Conservation (phyloP, 2,329 filamentous ascomycete genomes). For the Cordyceps militaris region DNA sequence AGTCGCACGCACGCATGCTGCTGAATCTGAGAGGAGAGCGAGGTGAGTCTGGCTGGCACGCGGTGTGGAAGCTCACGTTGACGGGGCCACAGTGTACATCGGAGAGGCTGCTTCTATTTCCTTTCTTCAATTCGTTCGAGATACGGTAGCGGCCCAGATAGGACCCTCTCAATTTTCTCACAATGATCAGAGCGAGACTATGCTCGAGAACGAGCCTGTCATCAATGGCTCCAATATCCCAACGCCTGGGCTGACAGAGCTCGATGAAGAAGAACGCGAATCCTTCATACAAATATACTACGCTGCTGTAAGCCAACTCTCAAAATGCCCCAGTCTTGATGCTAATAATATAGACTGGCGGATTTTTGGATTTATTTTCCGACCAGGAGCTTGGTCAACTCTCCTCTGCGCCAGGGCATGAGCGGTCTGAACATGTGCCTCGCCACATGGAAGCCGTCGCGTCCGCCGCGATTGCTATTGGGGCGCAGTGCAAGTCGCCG, state of each 20-base stretch:
- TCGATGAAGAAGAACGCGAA: neutral
- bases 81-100: constrained; percentile 33
- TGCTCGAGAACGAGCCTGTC: constrained; percentile 40
- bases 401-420: constrained; percentile 6
- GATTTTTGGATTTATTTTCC: constrained; percentile 12
- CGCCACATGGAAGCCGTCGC: constrained; percentile 12
- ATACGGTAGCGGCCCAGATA: constrained; percentile 41
- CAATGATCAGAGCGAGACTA: constrained; percentile 41
- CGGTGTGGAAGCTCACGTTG: neutral
- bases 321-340: no score
- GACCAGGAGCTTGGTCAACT: neutral
- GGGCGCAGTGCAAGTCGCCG: constrained; percentile 37
- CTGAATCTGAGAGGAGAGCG: constrained; percentile 39
- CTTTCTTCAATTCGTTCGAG: constrained; percentile 46
- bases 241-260: constrained; percentile 5
- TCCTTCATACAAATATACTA: neutral
- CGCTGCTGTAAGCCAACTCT: constrained; percentile 1
- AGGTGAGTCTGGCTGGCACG: constrained; percentile 23
- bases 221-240: neutral
- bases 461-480: constrained; percentile 45
- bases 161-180: constrained; percentile 49
- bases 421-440: neutral
- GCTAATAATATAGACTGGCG: constrained; percentile 7
- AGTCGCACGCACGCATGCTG: constrained; percentile 29
- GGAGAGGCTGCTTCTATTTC: constrained; percentile 47